Base-by-base conservation (phyloP, 768 basidiomycete species). In the Amanita exitialis region DNA sequence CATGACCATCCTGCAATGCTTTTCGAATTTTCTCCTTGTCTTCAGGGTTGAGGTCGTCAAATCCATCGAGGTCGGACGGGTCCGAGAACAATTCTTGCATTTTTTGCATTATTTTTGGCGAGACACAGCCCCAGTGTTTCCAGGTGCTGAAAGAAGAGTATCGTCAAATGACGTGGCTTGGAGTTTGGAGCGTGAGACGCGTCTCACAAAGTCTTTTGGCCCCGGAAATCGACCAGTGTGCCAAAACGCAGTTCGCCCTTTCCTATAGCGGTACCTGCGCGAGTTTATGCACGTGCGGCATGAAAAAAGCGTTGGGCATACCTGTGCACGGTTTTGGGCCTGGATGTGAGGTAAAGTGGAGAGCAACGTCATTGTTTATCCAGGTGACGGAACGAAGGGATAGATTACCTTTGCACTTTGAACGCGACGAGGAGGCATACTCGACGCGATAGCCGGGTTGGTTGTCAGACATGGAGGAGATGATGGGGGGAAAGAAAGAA, bases 61-160 rank as follows among this genome's bases (percentile, higher is more conserved):
- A 95, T 16, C 93, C 93, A 61, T 97, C 93, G 34, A 95, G 69
- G 0, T 93, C 90, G 8, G 76, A 72, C 0, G 80, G 70, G 4
- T 71, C 71, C 1, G 72, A 69, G 54, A 86, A 75, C 2, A 69
- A 64, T 10, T 71, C 71, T 67, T 91, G 86, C 65, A 88, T 71
- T 61, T 91, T 93, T 18, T 60, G 61, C 28, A 95, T 58, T 44
- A 92, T 79, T 59, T 76, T 80, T 16, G 72, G 39, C 0, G 90
- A 91, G 6, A 77, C 74, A 61, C 92, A 94, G 16, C 91, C 91
- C 90, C 90, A 95, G 61, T 95, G 92, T 55, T 90, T 80, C 89
- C 89, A 95, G 30, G 73, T 64, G 61, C 87, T 90, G 50, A 42
- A 23, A 7, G 39, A 51, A 18, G 51, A 48, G 34, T 16, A 37